These are phyloP conservation scores for Cladophialophora psammophila DNA, from an alignment of 2,329 filamentous ascomycete species.

Conservation along the genomic window DNA sequence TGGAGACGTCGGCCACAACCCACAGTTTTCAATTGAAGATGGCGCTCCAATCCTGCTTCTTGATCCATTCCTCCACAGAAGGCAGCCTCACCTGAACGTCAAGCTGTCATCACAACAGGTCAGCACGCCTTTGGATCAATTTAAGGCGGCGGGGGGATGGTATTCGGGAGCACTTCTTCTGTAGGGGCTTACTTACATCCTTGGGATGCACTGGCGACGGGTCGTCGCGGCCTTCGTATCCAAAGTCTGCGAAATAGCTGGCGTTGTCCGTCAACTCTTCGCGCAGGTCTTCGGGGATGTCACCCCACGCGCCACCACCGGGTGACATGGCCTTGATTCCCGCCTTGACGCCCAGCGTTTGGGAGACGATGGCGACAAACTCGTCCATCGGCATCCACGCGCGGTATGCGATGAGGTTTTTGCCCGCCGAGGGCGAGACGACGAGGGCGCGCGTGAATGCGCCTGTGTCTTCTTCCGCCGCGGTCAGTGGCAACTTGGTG, in stretches of 20 bases:
- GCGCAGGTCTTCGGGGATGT: conserved; percentile 46
- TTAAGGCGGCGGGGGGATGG: not conserved
- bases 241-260: conserved; percentile 49
- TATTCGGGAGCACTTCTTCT: not conserved
- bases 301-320: conserved; percentile 47
- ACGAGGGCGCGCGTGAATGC: conserved; percentile 55
- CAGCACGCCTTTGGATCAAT: not conserved
- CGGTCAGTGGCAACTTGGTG: conserved; percentile 51
- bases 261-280: conserved; percentile 50
- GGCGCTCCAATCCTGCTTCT: conserved; percentile 38
- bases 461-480: conserved; percentile 51
- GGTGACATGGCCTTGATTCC: conserved; percentile 39
- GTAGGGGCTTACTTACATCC: conserved; percentile 20
- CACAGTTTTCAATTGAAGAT: conserved; percentile 15
- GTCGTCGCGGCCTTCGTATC: conserved; percentile 47
- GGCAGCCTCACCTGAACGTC: conserved; percentile 21
- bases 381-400: conserved; percentile 48
- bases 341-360: conserved; percentile 49
- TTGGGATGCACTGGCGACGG: conserved; percentile 23
- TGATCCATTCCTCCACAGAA: conserved; percentile 39
- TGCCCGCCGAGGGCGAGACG: conserved; percentile 48
- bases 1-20: not conserved
- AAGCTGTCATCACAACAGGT: conserved; percentile 18
- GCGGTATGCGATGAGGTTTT: conserved; percentile 57
- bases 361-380: conserved; percentile 47